Conservation (phyloP, 2,329 filamentous ascomycete genomes). For the Colletotrichum trifolii region DNA sequence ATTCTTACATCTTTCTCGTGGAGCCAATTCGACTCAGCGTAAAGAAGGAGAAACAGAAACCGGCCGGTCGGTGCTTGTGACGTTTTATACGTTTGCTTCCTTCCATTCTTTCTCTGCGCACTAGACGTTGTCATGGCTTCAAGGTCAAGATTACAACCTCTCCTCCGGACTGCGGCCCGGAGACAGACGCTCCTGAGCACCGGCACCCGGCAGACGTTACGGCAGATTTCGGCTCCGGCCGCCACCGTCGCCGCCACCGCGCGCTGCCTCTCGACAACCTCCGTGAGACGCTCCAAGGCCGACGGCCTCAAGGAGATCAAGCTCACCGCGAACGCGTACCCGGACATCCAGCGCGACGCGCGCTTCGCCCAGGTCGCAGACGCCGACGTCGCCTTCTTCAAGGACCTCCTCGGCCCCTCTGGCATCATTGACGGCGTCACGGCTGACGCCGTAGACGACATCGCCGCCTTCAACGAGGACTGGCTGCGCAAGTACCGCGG, state of each 20-base stretch:
- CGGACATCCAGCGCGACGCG: conserved; percentile 81
- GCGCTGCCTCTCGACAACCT: conserved; percentile 33
- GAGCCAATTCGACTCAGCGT: background rate
- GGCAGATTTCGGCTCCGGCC: conserved; percentile 28
- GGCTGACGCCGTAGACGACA: conserved; percentile 77
- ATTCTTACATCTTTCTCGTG: background rate
- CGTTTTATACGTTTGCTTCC: background rate
- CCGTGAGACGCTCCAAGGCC: conserved; percentile 18
- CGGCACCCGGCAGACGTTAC: conserved; percentile 25
- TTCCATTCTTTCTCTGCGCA: background rate
- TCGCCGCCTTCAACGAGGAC: conserved; percentile 93
- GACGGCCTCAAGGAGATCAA: conserved; percentile 53
- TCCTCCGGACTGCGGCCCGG: conserved; percentile 36
- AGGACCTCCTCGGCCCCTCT: conserved; percentile 81
- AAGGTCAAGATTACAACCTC: conserved; percentile 37
- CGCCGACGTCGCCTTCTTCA: conserved; percentile 87
- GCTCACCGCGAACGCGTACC: conserved; percentile 88
- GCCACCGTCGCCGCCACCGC: conserved; percentile 12
- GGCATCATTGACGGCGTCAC: conserved; percentile 88
- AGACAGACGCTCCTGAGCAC: conserved; percentile 34
- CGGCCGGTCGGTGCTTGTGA: background rate
- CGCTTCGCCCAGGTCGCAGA: conserved; percentile 79
- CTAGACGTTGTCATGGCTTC: conserved; percentile 34
- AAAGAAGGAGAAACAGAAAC: conserved; percentile 6
- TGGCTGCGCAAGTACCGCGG: conserved; percentile 99